Conservation (phyloP, 352 stramenopile genomes). For the Phytophthora ramorum region DNA sequence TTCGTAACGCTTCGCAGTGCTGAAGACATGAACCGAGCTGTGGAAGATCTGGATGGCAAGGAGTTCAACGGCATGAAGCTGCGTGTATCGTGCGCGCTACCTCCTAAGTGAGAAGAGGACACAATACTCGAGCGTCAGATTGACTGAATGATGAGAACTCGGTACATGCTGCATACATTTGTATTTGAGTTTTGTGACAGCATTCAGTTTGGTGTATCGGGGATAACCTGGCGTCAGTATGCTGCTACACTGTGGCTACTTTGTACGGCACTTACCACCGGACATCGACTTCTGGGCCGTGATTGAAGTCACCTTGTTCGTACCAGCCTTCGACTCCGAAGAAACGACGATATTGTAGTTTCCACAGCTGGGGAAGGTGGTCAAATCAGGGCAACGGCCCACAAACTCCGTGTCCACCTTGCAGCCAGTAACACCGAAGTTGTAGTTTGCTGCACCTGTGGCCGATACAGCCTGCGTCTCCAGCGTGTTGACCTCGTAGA, state of each 20-base stretch:
- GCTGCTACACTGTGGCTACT: background rate
- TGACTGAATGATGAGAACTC: background rate
- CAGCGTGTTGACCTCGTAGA: conserved; percentile 33
- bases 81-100: conserved; percentile 65
- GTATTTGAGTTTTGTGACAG: background rate
- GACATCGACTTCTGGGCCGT: conserved; percentile 14
- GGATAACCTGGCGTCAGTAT: background rate
- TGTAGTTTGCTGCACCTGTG: conserved; percentile 40
- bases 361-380: conserved; percentile 15
- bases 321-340: conserved; percentile 1
- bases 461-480: conserved; percentile 21
- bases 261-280: conserved; percentile 4
- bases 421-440: conserved; percentile 46
- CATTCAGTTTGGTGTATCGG: background rate
- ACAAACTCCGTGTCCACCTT: conserved; percentile 31
- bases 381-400: conserved; percentile 31
- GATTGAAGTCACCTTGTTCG: conserved; percentile 36
- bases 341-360: conserved; percentile 35
- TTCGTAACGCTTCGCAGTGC: conserved; percentile 84
- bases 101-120: conserved; percentile 47
- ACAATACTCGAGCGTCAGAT: background rate
- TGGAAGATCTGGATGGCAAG: conserved; percentile 82
- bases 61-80: conserved; percentile 86
- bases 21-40: conserved; percentile 81
- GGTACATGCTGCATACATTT: background rate